Evolutionary conservation across 1,284 basidiomycete genomes (phyloP).

Genomic region (Irpex sp.): DNA sequence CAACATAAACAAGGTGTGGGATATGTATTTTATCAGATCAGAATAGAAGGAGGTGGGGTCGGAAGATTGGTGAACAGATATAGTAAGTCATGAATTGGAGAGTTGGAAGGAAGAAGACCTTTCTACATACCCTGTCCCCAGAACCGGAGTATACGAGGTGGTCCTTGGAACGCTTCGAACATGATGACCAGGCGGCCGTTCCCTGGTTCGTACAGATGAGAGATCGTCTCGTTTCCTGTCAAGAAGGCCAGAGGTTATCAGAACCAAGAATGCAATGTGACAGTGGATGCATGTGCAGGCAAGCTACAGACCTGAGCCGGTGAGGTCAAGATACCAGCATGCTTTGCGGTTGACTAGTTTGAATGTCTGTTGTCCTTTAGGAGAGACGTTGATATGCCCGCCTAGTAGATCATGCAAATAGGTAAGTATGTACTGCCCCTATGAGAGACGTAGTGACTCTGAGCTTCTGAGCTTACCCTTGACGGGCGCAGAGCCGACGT

Average conservation of each 20-base stretch:
- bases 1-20: no score
- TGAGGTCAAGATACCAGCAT: slow-evolving; percentile 58
- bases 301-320: slow-evolving; percentile 45
- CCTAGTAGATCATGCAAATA: slow-evolving; percentile 10
- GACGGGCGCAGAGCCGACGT: slow-evolving; percentile 54
- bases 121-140: slow-evolving; percentile 41
- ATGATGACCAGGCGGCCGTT: slow-evolving; percentile 55
- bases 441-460: no score
- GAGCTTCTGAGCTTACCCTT: slow-evolving; percentile 12
- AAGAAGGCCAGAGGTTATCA: neutral
- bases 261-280: neutral
- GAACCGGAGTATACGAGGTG: slow-evolving; percentile 48
- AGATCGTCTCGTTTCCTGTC: slow-evolving; percentile 50
- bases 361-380: slow-evolving; percentile 49
- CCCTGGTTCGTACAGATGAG: slow-evolving; percentile 46
- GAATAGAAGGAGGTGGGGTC: neutral
- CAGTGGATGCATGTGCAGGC: neutral
- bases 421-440: no score
- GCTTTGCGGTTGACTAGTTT: slow-evolving; percentile 40
- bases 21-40: neutral
- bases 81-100: neutral
- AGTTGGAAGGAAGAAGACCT: neutral
- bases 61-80: neutral
- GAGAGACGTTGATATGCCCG: slow-evolving; percentile 55
- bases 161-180: slow-evolving; percentile 53